Conservation (phyloP, 768 basidiomycete genomes). For the Kwoniella europaea region DNA sequence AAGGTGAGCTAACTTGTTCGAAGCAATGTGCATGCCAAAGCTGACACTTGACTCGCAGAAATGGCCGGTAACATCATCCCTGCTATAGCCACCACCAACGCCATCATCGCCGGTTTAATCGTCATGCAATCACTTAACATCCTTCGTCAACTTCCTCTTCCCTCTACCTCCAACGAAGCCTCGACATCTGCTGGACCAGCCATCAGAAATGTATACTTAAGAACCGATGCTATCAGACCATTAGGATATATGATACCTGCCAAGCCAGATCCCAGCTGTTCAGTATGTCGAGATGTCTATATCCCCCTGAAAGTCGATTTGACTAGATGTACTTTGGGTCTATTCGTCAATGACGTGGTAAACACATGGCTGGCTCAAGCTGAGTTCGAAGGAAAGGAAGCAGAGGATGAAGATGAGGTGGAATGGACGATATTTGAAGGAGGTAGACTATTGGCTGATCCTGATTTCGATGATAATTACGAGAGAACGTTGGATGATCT, state of each 20-base stretch:
- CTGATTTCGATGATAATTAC: slow-evolving; percentile 90
- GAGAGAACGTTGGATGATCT: slow-evolving; percentile 80
- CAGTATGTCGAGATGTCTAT: slow-evolving; percentile 86
- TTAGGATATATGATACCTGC: slow-evolving; percentile 72
- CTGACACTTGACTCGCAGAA: slow-evolving; percentile 63
- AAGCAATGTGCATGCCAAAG: neutral
- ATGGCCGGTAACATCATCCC: slow-evolving; percentile 99
- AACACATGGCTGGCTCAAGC: slow-evolving; percentile 57
- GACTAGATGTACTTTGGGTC: slow-evolving; percentile 69
- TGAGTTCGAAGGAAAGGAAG: slow-evolving; percentile 43
- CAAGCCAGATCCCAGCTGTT: slow-evolving; percentile 76
- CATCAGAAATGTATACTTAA: slow-evolving; percentile 68
- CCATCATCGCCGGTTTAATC: slow-evolving; percentile 91
- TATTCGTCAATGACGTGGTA: slow-evolving; percentile 72
- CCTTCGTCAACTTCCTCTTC: slow-evolving; percentile 60
- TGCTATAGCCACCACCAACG: slow-evolving; percentile 98
- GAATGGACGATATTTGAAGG: slow-evolving; percentile 74
- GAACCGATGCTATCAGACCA: slow-evolving; percentile 78
- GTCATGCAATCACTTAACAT: slow-evolving; percentile 90
- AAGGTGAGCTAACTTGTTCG: slow-evolving; percentile 66
- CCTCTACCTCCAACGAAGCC: slow-evolving; percentile 3
- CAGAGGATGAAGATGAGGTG: slow-evolving; percentile 62
- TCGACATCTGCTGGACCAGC: slow-evolving; percentile 9
- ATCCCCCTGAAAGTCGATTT: slow-evolving; percentile 75
- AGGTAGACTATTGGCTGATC: slow-evolving; percentile 82